Conservation (phyloP, 2,329 filamentous ascomycete species). For the Cryphonectria carpinicola region DNA sequence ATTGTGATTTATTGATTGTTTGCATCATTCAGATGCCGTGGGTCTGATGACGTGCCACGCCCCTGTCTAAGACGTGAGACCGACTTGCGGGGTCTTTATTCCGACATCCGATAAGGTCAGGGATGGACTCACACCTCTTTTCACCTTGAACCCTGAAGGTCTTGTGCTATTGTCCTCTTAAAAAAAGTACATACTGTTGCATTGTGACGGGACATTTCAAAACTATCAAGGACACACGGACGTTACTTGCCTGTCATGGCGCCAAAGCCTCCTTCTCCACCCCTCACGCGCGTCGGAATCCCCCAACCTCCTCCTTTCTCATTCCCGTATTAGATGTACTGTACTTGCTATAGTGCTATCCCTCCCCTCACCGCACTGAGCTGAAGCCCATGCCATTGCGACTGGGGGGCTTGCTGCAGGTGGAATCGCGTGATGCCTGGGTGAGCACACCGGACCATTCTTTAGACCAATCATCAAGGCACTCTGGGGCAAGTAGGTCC, state of each 20-base stretch:
- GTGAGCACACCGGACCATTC: neutral
- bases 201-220: neutral
- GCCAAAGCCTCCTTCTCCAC: constrained; percentile 1
- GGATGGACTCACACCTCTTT: neutral
- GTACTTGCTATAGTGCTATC: neutral
- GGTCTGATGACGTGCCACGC: constrained; percentile 16
- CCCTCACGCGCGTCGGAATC: neutral
- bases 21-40: neutral
- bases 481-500: neutral
- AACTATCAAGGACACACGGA: neutral
- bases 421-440: constrained; percentile 10
- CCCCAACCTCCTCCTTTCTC: neutral
- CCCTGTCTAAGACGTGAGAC: constrained; percentile 16
- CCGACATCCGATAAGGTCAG: constrained; percentile 14
- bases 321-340: neutral
- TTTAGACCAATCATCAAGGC: constrained; percentile 1
- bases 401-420: constrained; percentile 12
- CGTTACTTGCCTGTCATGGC: neutral
- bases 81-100: constrained; percentile 22
- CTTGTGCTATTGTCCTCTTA: neutral
- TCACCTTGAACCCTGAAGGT: neutral
- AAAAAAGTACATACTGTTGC: neutral
- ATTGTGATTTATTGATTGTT: neutral
- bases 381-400: neutral
- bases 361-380: constrained; percentile 3